Conservation (phyloP, 2,329 filamentous ascomycete species). For the Epichloe gansuensis region DNA sequence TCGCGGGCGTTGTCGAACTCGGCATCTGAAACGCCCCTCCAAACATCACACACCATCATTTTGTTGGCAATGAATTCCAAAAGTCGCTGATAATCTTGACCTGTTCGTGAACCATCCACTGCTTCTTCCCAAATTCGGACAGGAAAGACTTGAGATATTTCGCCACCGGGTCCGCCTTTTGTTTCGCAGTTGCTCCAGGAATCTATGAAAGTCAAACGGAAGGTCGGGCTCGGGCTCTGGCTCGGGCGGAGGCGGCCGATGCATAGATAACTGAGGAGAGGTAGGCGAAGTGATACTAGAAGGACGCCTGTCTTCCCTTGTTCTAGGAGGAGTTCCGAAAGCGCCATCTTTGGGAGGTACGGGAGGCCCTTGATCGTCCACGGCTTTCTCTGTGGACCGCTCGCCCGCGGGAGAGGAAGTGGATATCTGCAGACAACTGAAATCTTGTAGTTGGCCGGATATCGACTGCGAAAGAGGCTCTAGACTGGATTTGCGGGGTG, state of each 20-base stretch:
- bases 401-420: constrained; percentile 26
- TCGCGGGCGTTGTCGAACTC: constrained; percentile 98
- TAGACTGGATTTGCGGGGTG: constrained; percentile 75
- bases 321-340: constrained; percentile 24
- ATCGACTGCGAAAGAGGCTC: constrained; percentile 51
- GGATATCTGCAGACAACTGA: constrained; percentile 30
- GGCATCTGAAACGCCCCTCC: constrained; percentile 87
- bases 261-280: constrained; percentile 37
- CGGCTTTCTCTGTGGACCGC: constrained; percentile 24
- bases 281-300: constrained; percentile 23
- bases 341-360: constrained; percentile 50
- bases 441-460: constrained; percentile 35
- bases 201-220: constrained; percentile 94
- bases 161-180: constrained; percentile 97
- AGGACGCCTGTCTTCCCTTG: constrained; percentile 25
- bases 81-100: constrained; percentile 99
- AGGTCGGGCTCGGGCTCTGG: constrained; percentile 70
- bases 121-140: constrained; percentile 87
- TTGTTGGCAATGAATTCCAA: constrained; percentile 94
- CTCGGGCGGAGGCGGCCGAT: constrained; percentile 58
- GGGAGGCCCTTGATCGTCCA: constrained; percentile 39
- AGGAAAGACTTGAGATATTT: constrained; percentile 92
- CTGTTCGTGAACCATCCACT: constrained; percentile 99
- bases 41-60: constrained; percentile 95
- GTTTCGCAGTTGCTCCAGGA: constrained; percentile 89